Evolutionary conservation across 306 rosid species (phyloP).

Genomic region (Quillaja saponaria): DNA sequence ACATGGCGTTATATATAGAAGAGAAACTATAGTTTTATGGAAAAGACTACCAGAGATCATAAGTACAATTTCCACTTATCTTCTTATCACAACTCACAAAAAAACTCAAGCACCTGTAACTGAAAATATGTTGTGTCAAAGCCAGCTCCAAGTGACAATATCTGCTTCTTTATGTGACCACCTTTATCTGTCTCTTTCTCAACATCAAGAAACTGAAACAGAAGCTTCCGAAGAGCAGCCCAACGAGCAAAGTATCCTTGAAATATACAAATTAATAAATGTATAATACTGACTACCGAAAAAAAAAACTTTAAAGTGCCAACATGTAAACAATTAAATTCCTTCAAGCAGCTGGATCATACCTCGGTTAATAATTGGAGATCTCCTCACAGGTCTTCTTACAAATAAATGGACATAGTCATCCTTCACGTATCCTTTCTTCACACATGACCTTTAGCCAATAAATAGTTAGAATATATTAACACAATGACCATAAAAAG

Average conservation of each 20-base stretch:
- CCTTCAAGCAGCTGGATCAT: slow-evolving; percentile 28
- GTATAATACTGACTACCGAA: slow-evolving; percentile 8
- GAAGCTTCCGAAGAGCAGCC: slow-evolving; percentile 80
- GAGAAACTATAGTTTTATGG: slow-evolving; percentile 15
- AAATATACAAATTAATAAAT: slow-evolving; percentile 18
- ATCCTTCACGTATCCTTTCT: slow-evolving; percentile 93
- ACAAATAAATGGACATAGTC: slow-evolving; percentile 84
- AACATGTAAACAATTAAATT: slow-evolving; percentile 8
- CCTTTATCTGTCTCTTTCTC: slow-evolving; percentile 36
- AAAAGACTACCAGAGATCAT: neutral
- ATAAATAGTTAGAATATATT: slow-evolving; percentile 18
- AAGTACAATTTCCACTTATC: slow-evolving; percentile 4
- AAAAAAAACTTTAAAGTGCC: slow-evolving; percentile 17
- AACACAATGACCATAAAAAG: slow-evolving; percentile 15
- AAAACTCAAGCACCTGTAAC: slow-evolving; percentile 70
- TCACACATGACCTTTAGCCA: slow-evolving; percentile 81
- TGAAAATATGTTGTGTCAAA: slow-evolving; percentile 90
- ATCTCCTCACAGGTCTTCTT: slow-evolving; percentile 82
- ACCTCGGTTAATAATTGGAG: slow-evolving; percentile 96
- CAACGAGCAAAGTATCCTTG: slow-evolving; percentile 89
- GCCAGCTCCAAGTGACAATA: slow-evolving; percentile 85
- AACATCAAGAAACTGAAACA: slow-evolving; percentile 72
- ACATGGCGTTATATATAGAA: slow-evolving; percentile 9
- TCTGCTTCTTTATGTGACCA: slow-evolving; percentile 42
- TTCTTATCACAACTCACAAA: slow-evolving; percentile 29